Conservation (phyloP, 1,284 basidiomycete genomes). For the Fomitopsis pinicola region DNA sequence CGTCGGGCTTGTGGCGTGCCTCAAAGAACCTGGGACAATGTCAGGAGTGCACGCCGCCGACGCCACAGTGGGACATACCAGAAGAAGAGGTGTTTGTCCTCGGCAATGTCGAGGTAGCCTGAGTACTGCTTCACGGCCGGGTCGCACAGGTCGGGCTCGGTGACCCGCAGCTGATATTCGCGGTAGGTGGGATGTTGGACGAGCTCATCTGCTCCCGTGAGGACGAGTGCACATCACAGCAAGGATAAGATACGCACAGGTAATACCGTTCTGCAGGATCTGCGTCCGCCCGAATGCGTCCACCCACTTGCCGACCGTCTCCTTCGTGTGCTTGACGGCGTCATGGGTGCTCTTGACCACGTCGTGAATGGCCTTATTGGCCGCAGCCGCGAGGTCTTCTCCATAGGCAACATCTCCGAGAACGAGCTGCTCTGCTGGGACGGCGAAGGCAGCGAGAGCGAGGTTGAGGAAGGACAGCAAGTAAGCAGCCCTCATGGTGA, state of each 20-base stretch:
- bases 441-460: background rate
- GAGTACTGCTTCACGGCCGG: conserved; percentile 81
- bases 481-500: background rate
- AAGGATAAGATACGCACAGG: background rate
- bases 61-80: conserved; percentile 44
- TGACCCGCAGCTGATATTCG: background rate
- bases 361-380: background rate
- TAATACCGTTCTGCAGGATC: background rate
- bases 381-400: background rate
- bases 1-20: conserved; percentile 34
- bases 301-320: background rate
- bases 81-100: conserved; percentile 86
- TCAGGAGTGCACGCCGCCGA: background rate
- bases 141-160: conserved; percentile 75
- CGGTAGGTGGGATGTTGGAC: background rate
- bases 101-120: conserved; percentile 85
- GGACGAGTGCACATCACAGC: too few relatives aligned
- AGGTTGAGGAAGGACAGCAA: background rate
- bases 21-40: conserved; percentile 37
- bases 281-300: background rate
- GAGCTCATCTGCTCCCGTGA: background rate
- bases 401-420: background rate
- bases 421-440: background rate
- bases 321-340: background rate
- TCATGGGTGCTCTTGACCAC: background rate